Evolutionary conservation across 2,329 filamentous ascomycete genomes (phyloP).

Genomic region (Monilinia fructigena): DNA sequence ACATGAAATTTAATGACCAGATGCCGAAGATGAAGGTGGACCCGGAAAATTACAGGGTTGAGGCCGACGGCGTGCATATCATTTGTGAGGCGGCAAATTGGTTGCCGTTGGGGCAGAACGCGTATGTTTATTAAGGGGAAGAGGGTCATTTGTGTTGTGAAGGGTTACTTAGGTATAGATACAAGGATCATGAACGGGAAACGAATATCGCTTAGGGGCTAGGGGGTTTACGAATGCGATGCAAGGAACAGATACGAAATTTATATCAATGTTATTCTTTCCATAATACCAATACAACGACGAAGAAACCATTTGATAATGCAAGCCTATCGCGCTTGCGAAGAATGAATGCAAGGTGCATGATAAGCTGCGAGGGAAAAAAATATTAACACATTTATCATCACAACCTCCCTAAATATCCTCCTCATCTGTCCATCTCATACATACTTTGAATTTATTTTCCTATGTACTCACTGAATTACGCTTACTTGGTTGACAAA

Average conservation of each 20-base stretch:
- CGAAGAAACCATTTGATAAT: background rate
- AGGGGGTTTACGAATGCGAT: background rate
- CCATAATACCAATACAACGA: no score
- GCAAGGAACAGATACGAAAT: background rate
- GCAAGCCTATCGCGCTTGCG: background rate
- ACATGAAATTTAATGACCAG: conserved; percentile 86
- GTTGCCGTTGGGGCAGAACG: conserved; percentile 75
- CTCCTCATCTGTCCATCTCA: background rate
- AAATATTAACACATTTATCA: background rate
- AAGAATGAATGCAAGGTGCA: background rate
- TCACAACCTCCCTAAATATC: background rate
- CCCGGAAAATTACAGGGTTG: conserved; percentile 83
- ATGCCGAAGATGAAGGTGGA: conserved; percentile 90
- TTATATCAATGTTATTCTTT: background rate
- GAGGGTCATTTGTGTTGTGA: background rate
- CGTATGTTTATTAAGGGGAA: conserved; percentile 66
- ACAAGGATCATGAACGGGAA: background rate
- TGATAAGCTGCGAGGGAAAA: background rate
- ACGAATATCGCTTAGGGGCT: background rate
- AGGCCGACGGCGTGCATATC: conserved; percentile 77
- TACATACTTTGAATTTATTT: background rate
- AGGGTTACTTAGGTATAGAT: no score
- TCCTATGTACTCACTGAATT: background rate
- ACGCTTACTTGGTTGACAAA: background rate
- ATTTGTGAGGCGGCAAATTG: conserved; percentile 67